Evolutionary conservation across 2,329 filamentous ascomycete genomes (phyloP).

Genomic region (Stemphylium lycopersici): DNA sequence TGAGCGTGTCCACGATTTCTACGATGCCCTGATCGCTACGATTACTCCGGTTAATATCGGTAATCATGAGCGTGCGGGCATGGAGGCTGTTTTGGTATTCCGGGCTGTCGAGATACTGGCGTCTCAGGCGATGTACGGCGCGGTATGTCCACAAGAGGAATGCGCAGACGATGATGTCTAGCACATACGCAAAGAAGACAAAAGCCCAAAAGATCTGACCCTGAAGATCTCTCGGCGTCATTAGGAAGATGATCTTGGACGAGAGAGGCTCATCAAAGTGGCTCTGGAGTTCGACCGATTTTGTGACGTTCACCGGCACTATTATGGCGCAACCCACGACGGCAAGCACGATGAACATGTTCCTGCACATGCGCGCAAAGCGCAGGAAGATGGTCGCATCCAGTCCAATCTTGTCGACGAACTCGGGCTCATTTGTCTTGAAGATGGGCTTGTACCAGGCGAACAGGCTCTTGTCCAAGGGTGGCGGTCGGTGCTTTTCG

Average conservation of each 20-base stretch:
- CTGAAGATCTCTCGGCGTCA: conserved; percentile 56
- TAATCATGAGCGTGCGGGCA: conserved; percentile 71
- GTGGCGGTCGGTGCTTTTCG: conserved; percentile 84
- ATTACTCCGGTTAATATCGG: conserved; percentile 78
- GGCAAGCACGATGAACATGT: conserved; percentile 78
- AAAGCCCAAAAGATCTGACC: conserved; percentile 63
- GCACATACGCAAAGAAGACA: conserved; percentile 65
- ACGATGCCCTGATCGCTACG: conserved; percentile 87
- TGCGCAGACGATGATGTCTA: conserved; percentile 75
- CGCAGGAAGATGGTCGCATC: conserved; percentile 91
- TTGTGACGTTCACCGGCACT: conserved; percentile 76
- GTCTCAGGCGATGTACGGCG: conserved; percentile 71
- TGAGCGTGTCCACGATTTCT: conserved; percentile 79
- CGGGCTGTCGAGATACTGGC: conserved; percentile 79
- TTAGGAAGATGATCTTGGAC: conserved; percentile 29
- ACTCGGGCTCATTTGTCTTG: conserved; percentile 74
- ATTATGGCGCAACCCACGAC: conserved; percentile 77
- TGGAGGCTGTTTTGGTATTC: conserved; percentile 91
- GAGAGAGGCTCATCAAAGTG: conserved; percentile 10
- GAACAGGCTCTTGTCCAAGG: conserved; percentile 83
- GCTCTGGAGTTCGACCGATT: conserved; percentile 20
- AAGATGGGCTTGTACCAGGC: conserved; percentile 84
- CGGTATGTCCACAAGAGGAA: conserved; percentile 93
- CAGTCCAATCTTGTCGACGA: conserved; percentile 84
- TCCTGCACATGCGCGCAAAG: conserved; percentile 87